Conservation (phyloP, 805 yeast genomes). For the Candida dendrica region DNA sequence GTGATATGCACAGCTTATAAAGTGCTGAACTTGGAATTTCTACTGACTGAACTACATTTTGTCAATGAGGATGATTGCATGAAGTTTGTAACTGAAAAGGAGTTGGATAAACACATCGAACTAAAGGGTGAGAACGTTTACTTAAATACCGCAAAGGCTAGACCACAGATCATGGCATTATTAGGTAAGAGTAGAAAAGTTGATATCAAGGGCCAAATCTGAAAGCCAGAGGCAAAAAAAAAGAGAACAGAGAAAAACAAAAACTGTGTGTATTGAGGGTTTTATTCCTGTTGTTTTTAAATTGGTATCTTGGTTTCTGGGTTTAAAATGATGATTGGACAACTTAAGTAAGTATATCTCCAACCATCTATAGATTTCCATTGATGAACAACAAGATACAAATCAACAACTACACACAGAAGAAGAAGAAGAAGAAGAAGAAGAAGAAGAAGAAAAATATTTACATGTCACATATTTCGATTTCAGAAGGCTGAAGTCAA, state of each 20-base stretch:
- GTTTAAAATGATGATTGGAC: not conserved
- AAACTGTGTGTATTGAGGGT: too few relatives aligned
- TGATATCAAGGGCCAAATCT: constrained; percentile 88
- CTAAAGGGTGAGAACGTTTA: constrained; percentile 25
- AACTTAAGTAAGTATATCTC: not conserved
- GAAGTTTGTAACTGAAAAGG: constrained; percentile 34
- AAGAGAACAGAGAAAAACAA: too few relatives aligned
- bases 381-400: not conserved
- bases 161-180: constrained; percentile 27
- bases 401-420: too few relatives aligned
- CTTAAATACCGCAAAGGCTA: constrained; percentile 28
- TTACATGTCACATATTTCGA: too few relatives aligned
- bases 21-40: constrained; percentile 32
- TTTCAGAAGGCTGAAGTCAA: constrained; percentile 47
- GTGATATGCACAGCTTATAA: constrained; percentile 52
- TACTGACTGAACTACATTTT: constrained; percentile 35
- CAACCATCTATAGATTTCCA: not conserved
- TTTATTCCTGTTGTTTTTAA: too few relatives aligned
- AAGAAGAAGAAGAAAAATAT: too few relatives aligned
- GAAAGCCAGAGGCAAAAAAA: too few relatives aligned
- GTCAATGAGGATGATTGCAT: constrained; percentile 28
- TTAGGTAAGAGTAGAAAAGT: constrained; percentile 44
- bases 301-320: too few relatives aligned
- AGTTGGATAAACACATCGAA: constrained; percentile 28
- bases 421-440: too few relatives aligned